A percentile compares a stretch with the other conserved stretches of the same genome.
phyloP scores from a whole-genome alignment of 129 eudicot species.

The Chrysanthemum seticuspe region DNA sequence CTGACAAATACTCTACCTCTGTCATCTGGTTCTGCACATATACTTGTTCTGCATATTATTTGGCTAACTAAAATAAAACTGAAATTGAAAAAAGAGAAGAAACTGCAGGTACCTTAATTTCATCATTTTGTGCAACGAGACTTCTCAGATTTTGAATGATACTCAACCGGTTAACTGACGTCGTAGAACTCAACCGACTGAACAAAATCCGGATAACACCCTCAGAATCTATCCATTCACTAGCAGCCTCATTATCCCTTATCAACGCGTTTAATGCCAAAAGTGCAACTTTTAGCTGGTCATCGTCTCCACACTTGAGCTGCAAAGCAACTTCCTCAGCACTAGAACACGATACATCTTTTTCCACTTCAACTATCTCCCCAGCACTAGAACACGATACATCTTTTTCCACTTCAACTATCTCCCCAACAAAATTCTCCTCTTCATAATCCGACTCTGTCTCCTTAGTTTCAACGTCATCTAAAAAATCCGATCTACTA shows the following conservation, averaged over 20 bases:
- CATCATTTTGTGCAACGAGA: constrained; percentile 42
- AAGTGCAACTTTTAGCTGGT: constrained; percentile 52
- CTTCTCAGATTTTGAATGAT: constrained; percentile 59
- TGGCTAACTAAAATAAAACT: not conserved
- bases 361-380: constrained; percentile 37
- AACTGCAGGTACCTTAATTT: constrained; percentile 49
- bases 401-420: constrained; percentile 38
- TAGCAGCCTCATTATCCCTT: constrained; percentile 35
- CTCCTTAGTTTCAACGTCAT: constrained; percentile 35
- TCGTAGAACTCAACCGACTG: constrained; percentile 54
- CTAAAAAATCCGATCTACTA: constrained; percentile 49
- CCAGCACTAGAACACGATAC: constrained; percentile 32
- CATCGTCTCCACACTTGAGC: constrained; percentile 75
- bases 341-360: constrained; percentile 30
- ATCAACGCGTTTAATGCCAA: constrained; percentile 38
- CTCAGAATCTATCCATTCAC: constrained; percentile 58
- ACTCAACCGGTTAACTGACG: constrained; percentile 47
- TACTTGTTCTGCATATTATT: constrained; percentile 8
- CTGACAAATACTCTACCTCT: constrained; percentile 53
- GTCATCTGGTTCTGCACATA: constrained; percentile 71
- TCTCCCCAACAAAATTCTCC: constrained; percentile 38
- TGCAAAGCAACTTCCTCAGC: constrained; percentile 58
- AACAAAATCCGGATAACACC: constrained; percentile 51
- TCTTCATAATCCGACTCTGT: constrained; percentile 30
- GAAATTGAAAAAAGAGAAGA: constrained; percentile 6